Evolutionary conservation across 345 rosid genomes (phyloP).

Genomic region (Linum trigynum): DNA sequence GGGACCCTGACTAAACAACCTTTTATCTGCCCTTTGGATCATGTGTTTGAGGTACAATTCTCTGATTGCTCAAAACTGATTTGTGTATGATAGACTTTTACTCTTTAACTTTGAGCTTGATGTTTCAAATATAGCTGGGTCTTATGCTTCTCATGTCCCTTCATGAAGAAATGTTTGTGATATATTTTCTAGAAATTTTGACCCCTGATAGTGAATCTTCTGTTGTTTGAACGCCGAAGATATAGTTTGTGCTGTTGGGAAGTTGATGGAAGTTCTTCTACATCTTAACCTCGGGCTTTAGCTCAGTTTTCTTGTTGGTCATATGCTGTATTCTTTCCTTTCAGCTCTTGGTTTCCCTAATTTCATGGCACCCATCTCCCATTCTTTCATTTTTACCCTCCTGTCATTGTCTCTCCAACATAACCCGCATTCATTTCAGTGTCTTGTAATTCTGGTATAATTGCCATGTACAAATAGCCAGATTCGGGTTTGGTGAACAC

Average conservation of each 20-base stretch:
- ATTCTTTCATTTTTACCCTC: neutral
- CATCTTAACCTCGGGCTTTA: neutral
- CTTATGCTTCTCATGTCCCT: too few relatives aligned
- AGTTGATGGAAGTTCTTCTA: neutral
- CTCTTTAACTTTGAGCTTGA: neutral
- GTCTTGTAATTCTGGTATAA: neutral
- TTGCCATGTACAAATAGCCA: neutral
- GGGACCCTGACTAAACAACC: constrained; percentile 94
- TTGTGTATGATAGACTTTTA: neutral
- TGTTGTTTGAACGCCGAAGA: too few relatives aligned
- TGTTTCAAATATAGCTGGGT: too few relatives aligned
- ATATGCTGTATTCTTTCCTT: too few relatives aligned
- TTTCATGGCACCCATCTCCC: neutral
- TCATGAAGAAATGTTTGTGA: too few relatives aligned
- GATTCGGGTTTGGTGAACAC: neutral
- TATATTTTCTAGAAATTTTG: too few relatives aligned
- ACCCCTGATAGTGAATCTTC: too few relatives aligned
- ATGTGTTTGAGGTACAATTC: constrained; percentile 80
- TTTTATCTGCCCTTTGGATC: constrained; percentile 93
- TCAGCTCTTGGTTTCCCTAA: too few relatives aligned
- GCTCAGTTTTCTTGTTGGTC: too few relatives aligned
- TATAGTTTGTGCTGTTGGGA: too few relatives aligned
- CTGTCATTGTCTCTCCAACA: neutral
- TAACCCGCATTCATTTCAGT: neutral
- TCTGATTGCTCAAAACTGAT: neutral